Base-by-base conservation (phyloP, 768 basidiomycete genomes). In the Hygrocybe punicea region DNA sequence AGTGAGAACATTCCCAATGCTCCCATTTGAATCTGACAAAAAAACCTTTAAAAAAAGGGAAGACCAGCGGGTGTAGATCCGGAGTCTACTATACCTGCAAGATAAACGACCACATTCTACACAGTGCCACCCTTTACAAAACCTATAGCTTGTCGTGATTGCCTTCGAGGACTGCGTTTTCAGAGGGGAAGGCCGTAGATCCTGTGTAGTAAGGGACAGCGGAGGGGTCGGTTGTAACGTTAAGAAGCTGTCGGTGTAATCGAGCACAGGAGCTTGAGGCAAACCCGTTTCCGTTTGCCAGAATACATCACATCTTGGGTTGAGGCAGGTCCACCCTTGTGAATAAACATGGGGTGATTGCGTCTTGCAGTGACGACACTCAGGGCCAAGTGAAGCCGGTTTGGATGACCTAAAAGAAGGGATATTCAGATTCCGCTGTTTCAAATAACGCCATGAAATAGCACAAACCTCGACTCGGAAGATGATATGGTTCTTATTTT, bases 41-140 rank as follows among this genome's bases (percentile, higher is more conserved):
- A 48, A 17, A 47, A 42, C 35, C 51, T 50, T 39, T 47, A n/a
- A n/a, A n/a, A n/a, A n/a, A n/a, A n/a, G n/a, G n/a, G n/a, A n/a
- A n/a, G n/a, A 8, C 25, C 23, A 19, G n/a, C 29, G 25, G 24
- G 5, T 16, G n/a, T 21, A 45, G 2, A 21, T 16, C 34, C 23
- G 17, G 8, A 6, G n/a, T 10, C 14, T 29, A 14, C 42, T n/a
- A 48, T 58, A 90, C 89, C 89, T 81, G 73, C 83, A 84, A 8
- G 89, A 88, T 39, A 92, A 69, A 23, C 88, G 80, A 25, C 91
- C 90, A 63, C 91, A 93, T 7, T 67, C 57, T 16, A 54, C 59
- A 65, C 91, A 93, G 65, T 89, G 86, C 75, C 83, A 84, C 1
- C 90, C 90, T 62, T 81, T 81, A 14, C 78, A 83, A 60, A 80